Evolutionary conservation across 1,284 basidiomycete genomes (phyloP).

Genomic region (Ganoderma lingzhi): DNA sequence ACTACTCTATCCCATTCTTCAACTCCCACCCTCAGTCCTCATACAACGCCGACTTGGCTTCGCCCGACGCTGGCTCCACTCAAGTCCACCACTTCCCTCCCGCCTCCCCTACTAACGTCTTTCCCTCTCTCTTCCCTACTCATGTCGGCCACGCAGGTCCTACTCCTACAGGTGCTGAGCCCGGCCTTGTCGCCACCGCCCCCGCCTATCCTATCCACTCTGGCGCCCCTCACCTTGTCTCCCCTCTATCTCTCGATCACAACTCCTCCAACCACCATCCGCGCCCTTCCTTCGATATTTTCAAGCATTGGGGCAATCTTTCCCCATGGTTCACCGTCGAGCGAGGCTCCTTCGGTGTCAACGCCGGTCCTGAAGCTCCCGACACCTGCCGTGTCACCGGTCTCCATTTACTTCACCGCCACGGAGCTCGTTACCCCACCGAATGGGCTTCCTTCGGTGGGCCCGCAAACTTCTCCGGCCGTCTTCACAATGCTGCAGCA

Average conservation of each 20-base stretch:
- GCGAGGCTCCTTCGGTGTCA: slow-evolving; percentile 74
- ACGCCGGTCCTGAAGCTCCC: slow-evolving; percentile 75
- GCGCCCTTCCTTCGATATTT: slow-evolving; percentile 60
- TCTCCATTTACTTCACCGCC: slow-evolving; percentile 80
- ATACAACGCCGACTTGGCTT: slow-evolving; percentile 45
- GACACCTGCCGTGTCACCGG: slow-evolving; percentile 75
- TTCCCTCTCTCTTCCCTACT: slow-evolving; percentile 76
- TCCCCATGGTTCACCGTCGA: slow-evolving; percentile 86
- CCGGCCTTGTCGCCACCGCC: slow-evolving; percentile 80
- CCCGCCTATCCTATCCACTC: slow-evolving; percentile 80
- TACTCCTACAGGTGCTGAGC: slow-evolving; percentile 86
- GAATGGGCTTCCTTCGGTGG: slow-evolving; percentile 71
- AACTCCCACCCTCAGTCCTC: neutral
- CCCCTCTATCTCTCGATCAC: slow-evolving; percentile 44
- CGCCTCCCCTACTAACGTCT: slow-evolving; percentile 70
- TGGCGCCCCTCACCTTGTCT: slow-evolving; percentile 71
- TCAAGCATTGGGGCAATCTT: slow-evolving; percentile 85
- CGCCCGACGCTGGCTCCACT: slow-evolving; percentile 76
- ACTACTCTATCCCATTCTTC: slow-evolving; percentile 17
- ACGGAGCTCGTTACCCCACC: slow-evolving; percentile 85
- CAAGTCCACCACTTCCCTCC: slow-evolving; percentile 77
- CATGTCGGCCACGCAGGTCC: slow-evolving; percentile 83
- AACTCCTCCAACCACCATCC: slow-evolving; percentile 33
- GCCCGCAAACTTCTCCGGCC: slow-evolving; percentile 66
- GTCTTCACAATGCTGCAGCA: slow-evolving; percentile 60